phyloP scores from a whole-genome alignment of 2,329 filamentous ascomycete genomes.

The Cladosporium phlei region DNA sequence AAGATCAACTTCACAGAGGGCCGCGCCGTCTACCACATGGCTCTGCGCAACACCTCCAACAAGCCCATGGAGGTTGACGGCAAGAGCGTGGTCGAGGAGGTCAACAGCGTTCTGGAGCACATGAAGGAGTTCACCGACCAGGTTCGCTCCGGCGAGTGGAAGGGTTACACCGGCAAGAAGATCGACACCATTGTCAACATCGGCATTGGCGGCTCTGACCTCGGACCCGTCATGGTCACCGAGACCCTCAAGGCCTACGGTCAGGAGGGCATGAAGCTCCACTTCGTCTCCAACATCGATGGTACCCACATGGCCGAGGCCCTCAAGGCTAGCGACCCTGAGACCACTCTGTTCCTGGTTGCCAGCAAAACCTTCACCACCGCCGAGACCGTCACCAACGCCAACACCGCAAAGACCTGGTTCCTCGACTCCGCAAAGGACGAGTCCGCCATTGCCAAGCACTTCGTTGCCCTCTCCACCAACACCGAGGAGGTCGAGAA shows the following conservation, averaged over 20 bases:
- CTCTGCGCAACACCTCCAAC: constrained; percentile 83
- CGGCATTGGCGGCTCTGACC: constrained; percentile 95
- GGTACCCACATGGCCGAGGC: constrained; percentile 97
- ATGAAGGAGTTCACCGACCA: constrained; percentile 98
- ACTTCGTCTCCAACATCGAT: constrained; percentile 99
- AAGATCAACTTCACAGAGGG: constrained; percentile 99
- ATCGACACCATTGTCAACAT: constrained; percentile 95
- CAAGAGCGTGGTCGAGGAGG: constrained; percentile 87
- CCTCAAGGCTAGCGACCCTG: constrained; percentile 79
- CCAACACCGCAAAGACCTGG: constrained; percentile 94
- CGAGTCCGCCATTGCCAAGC: constrained; percentile 74
- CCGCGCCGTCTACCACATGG: constrained; percentile 91
- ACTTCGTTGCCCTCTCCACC: constrained; percentile 96
- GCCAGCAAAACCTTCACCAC: constrained; percentile 99
- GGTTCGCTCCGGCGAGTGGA: constrained; percentile 92
- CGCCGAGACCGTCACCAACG: constrained; percentile 93
- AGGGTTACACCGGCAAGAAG: constrained; percentile 94
- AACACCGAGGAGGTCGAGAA: constrained; percentile 94
- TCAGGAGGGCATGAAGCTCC: constrained; percentile 76
- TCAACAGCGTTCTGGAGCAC: constrained; percentile 86
- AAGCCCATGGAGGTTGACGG: constrained; percentile 81
- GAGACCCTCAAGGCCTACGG: constrained; percentile 96
- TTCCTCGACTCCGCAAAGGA: constrained; percentile 86
- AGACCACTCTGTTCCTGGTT: constrained; percentile 97
- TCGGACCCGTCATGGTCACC: constrained; percentile 97